Evolutionary conservation across 2,329 filamentous ascomycete species (phyloP).

Genomic region (Ophiocordyceps camponoti-rufipedis): DNA sequence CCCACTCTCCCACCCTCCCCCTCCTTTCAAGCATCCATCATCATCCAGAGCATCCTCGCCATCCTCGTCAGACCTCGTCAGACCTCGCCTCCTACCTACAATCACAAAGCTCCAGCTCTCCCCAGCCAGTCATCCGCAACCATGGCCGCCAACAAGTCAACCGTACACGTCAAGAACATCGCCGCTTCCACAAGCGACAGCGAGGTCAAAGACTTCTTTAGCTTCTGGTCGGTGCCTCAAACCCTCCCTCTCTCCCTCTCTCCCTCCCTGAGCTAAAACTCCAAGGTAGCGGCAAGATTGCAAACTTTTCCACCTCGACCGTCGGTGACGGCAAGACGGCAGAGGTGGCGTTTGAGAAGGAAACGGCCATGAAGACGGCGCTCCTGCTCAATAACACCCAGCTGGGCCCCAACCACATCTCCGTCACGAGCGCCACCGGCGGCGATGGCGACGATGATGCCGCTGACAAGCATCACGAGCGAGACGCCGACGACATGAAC

Average conservation of each 20-base stretch:
- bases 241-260: too few species aligned
- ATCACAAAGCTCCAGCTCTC: too few species aligned
- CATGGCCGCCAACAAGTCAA: constrained; percentile 3
- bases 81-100: too few species aligned
- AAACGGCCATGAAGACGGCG: constrained; percentile 90
- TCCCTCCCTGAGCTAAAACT: neutral
- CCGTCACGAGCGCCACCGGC: constrained; percentile 48
- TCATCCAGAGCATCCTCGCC: neutral
- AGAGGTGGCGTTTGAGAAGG: constrained; percentile 91
- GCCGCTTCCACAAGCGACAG: constrained; percentile 64
- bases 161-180: constrained; percentile 79
- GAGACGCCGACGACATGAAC: constrained; percentile 47
- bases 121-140: neutral
- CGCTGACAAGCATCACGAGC: constrained; percentile 34
- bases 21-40: too few species aligned
- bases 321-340: constrained; percentile 58
- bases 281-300: constrained; percentile 66
- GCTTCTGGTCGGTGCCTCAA: constrained; percentile 59
- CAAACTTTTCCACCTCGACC: constrained; percentile 56
- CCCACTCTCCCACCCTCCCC: neutral
- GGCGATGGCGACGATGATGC: constrained; percentile 45
- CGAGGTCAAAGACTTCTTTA: constrained; percentile 94
- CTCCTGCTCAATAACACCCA: constrained; percentile 94
- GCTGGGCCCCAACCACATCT: constrained; percentile 72
- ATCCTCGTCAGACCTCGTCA: neutral